Conservation (phyloP, 768 basidiomycete species). For the Rhizopogon sp. region DNA sequence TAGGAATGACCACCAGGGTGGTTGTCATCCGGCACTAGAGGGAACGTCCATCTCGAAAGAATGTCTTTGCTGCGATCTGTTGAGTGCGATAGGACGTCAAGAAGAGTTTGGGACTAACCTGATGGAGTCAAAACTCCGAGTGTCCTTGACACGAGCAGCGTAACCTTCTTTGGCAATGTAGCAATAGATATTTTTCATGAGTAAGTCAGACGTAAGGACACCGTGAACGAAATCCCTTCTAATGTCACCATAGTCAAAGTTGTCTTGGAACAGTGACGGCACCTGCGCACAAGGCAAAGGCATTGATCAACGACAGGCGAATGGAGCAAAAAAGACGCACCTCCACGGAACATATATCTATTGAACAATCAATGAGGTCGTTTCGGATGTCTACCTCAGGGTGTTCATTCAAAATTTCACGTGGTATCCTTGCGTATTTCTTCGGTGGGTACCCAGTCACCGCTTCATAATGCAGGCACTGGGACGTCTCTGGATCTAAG, state of each 20-base stretch:
- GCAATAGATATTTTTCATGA: slow-evolving; percentile 93
- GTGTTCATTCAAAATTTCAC: slow-evolving; percentile 66
- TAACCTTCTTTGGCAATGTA: slow-evolving; percentile 87
- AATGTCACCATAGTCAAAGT: slow-evolving; percentile 94
- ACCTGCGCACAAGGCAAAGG: slow-evolving; percentile 46
- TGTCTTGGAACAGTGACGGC: slow-evolving; percentile 95
- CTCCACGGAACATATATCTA: slow-evolving; percentile 93
- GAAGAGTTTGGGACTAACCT: slow-evolving; percentile 44
- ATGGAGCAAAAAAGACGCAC: slow-evolving; percentile 33
- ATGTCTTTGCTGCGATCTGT: slow-evolving; percentile 73
- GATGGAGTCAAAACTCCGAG: slow-evolving; percentile 84
- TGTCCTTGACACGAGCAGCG: slow-evolving; percentile 90
- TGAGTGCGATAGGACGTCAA: not conserved
- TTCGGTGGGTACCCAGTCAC: slow-evolving; percentile 66
- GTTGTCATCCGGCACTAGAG: slow-evolving; percentile 92
- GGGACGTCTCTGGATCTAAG: slow-evolving; percentile 66
- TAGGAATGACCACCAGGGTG: slow-evolving; percentile 79
- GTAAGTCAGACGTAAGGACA: slow-evolving; percentile 86
- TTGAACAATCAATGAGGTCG: slow-evolving; percentile 83
- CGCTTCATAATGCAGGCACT: slow-evolving; percentile 84
- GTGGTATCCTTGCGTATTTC: slow-evolving; percentile 60
- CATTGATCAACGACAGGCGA: not conserved
- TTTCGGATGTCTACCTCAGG: slow-evolving; percentile 83
- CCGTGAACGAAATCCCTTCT: slow-evolving; percentile 93
- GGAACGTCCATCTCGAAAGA: slow-evolving; percentile 90